Percentiles rank a stretch among this genome's conserved stretches.
phyloP scores from a whole-genome alignment of 2,329 filamentous ascomycete genomes.

The Fusarium denticulatum region DNA sequence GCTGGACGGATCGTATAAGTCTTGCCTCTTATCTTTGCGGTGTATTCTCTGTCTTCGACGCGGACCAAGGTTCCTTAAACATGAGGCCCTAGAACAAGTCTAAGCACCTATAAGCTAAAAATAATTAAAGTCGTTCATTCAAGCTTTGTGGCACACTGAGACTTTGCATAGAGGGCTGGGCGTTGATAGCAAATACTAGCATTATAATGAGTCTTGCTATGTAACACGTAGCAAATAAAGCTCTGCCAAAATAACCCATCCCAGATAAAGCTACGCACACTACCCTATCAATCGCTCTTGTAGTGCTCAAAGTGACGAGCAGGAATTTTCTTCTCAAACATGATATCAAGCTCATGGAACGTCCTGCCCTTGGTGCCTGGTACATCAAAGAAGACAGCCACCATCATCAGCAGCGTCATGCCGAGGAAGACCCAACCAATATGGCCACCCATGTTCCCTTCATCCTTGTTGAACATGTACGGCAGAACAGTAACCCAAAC shows the following conservation, averaged over 20 bases:
- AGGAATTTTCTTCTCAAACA: conserved; percentile 5
- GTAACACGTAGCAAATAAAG: not conserved
- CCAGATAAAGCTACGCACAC: not conserved
- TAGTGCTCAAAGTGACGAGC: not conserved
- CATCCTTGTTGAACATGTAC: conserved; percentile 15
- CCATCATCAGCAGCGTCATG: not conserved
- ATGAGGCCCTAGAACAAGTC: too few species aligned
- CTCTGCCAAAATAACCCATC: not conserved
- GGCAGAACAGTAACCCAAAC: conserved; percentile 6
- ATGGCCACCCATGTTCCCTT: conserved; percentile 6
- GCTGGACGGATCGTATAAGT: too few species aligned
- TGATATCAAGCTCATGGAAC: conserved; percentile 8
- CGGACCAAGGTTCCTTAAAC: too few species aligned
- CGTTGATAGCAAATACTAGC: accelerated
- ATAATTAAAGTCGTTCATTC: too few species aligned
- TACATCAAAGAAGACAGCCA: conserved; percentile 7
- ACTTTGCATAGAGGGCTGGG: too few species aligned
- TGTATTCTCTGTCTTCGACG: too few species aligned
- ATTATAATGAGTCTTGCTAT: not conserved
- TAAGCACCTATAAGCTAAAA: too few species aligned
- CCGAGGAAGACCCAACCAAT: conserved; percentile 13
- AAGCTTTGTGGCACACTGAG: too few species aligned
- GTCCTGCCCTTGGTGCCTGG: conserved; percentile 11
- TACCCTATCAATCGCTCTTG: not conserved
- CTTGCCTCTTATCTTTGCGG: too few species aligned